These are phyloP conservation scores for Neofusicoccum cordaticola DNA, from an alignment of 2,329 filamentous ascomycete genomes.

Conservation along the genomic window DNA sequence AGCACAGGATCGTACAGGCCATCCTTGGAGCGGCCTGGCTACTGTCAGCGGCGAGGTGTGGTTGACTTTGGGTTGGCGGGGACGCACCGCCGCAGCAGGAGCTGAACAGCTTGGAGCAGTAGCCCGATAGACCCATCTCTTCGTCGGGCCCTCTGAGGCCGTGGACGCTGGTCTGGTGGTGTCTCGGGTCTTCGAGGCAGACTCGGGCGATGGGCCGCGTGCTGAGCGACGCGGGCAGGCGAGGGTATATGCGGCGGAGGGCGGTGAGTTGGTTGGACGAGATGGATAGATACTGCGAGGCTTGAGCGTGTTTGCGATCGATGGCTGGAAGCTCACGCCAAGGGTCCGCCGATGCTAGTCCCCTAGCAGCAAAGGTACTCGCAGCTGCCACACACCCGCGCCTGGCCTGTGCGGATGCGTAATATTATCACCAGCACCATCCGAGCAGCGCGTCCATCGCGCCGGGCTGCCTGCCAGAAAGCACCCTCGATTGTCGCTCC, in stretches of 20 bases:
- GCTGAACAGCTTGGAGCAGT: constrained; percentile 36
- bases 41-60: constrained; percentile 23
- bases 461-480: constrained; percentile 2
- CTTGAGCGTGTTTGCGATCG: constrained; percentile 18
- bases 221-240: constrained; percentile 13
- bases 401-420: neutral
- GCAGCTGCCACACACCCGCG: constrained; percentile 8
- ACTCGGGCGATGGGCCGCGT: constrained; percentile 12
- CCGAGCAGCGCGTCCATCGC: neutral
- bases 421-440: constrained; percentile 8
- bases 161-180: constrained; percentile 4
- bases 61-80: constrained; percentile 4
- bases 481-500: neutral
- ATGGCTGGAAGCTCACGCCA: constrained; percentile 14
- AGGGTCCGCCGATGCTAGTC: constrained; percentile 6
- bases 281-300: constrained; percentile 17
- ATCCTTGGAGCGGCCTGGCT: constrained; percentile 44
- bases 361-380: neutral
- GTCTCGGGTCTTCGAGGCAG: constrained; percentile 9
- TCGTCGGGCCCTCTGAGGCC: constrained; percentile 14
- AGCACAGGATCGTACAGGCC: constrained; percentile 61
- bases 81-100: constrained; percentile 39
- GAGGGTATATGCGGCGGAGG: constrained; percentile 15
- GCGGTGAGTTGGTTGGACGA: constrained; percentile 18
- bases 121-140: constrained; percentile 35